Evolutionary conservation across 164 flowering plant species (phyloP), one percentile per base, ranked within the genome.

Genomic region (Liquidambar formosana): DNA sequence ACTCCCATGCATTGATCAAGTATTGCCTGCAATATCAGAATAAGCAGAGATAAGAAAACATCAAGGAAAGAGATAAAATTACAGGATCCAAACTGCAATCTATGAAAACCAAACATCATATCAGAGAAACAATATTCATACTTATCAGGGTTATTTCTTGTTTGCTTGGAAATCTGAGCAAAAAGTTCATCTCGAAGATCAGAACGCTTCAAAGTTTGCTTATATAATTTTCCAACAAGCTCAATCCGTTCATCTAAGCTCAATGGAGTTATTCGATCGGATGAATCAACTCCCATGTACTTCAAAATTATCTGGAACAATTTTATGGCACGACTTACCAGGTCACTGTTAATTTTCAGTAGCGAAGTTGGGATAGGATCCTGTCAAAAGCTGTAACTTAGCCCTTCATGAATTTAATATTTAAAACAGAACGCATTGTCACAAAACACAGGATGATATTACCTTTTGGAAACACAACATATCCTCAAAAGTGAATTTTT

Each of bases 401-500:
- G 68, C 10, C 64, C 25, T 38, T 28, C 22, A 43, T 56, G 53
- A 41, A 44, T 67, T 61, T 19, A 49, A 28, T 43, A 49, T 43
- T 61, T 2, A 18, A 38, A 33, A 22, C 8, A 38, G n/a, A 10
- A 57, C 3, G 54, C n/a, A 57, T 38, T 33, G 16, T 23, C 9
- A 59, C 10, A 15, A 61, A 25, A 68, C 33, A 21, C 1, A 49
- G 12, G 38, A 57, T 41, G 57, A 44, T 26, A 63, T 73, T 73
- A 96, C 99, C 97, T 85, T 96, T 67, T 96, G 99, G 78, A 96
- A 96, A 67, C 94, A 92, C n/a, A 96, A 76, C 99, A 96, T 96
- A 66, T 96, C 98, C 82, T 92, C 97, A 74, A 96, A 89, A 8
- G 95, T 89, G 74, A 89, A 92, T 59, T 85, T 93, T 22, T 89